These are phyloP conservation scores for Gardenia jasminoides DNA, from an alignment of 257 asterid genomes.

Conservation along the genomic window DNA sequence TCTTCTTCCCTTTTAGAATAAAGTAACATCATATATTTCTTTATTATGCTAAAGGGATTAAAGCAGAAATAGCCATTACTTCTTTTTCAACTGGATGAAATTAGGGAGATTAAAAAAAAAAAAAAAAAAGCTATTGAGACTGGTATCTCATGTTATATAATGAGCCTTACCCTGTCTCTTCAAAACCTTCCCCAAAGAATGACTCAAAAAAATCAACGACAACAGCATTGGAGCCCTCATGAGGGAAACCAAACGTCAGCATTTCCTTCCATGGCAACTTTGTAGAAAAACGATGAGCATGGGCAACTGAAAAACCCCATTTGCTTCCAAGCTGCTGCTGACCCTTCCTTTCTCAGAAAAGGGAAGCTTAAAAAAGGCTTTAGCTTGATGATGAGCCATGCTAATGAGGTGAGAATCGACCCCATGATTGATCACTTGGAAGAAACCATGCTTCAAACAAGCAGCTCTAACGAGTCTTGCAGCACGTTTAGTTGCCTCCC, in stretches of 20 bases:
- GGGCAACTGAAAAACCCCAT: conserved; percentile 73
- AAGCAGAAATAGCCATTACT: neutral
- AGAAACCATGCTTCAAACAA: conserved; percentile 63
- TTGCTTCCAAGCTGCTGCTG: conserved; percentile 36
- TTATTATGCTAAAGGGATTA: neutral
- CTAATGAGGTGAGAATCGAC: conserved; percentile 38
- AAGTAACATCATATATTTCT: neutral
- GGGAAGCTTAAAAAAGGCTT: conserved; percentile 57
- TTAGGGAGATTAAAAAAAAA: too few species aligned
- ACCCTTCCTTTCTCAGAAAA: conserved; percentile 20
- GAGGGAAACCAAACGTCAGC: conserved; percentile 49
- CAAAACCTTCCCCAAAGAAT: conserved; percentile 42
- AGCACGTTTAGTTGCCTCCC: conserved; percentile 27
- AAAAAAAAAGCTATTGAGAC: neutral
- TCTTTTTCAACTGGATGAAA: neutral
- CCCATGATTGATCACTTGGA: conserved; percentile 78
- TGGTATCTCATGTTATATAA: neutral
- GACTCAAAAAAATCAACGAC: conserved; percentile 41
- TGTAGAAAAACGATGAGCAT: conserved; percentile 51
- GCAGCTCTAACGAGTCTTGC: conserved; percentile 39
- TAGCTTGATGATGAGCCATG: conserved; percentile 39
- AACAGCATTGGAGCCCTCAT: conserved; percentile 17
- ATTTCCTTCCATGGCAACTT: conserved; percentile 88
- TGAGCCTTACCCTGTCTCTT: conserved; percentile 48
- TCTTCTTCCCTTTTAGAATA: neutral